Conservation (phyloP, 805 yeast species). For the Myxozyma neotropica region DNA sequence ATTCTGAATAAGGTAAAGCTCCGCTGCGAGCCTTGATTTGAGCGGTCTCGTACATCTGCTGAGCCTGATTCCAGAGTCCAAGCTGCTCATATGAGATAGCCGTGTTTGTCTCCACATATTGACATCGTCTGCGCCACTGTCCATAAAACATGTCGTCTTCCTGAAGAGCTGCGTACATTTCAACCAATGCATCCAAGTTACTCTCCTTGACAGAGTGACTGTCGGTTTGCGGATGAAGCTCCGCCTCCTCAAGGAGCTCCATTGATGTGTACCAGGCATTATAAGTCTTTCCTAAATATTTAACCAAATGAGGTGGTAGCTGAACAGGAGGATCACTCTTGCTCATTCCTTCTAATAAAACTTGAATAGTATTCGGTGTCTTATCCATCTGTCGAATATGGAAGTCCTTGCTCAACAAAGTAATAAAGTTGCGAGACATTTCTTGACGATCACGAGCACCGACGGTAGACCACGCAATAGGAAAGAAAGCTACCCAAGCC, state of each 20-base stretch:
- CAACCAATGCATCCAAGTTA: constrained; percentile 86
- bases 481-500: constrained; percentile 85
- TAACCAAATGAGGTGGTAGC: constrained; percentile 90
- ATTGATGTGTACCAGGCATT: constrained; percentile 91
- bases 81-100: constrained; percentile 94
- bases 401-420: constrained; percentile 83
- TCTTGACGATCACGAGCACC: constrained; percentile 81
- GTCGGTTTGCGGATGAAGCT: constrained; percentile 60
- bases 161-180: constrained; percentile 81
- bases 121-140: constrained; percentile 94
- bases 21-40: constrained; percentile 96
- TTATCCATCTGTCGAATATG: constrained; percentile 87
- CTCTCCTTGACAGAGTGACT: constrained; percentile 78
- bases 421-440: constrained; percentile 76
- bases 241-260: constrained; percentile 75
- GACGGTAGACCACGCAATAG: constrained; percentile 72
- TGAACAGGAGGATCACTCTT: constrained; percentile 66
- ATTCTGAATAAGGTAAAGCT: constrained; percentile 89
- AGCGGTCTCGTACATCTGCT: constrained; percentile 91
- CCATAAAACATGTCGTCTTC: constrained; percentile 98
- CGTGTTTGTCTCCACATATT: constrained; percentile 87
- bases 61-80: constrained; percentile 93
- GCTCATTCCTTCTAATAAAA: constrained; percentile 76
- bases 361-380: constrained; percentile 83
- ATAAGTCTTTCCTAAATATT: constrained; percentile 82